A percentile compares a stretch with the other conserved stretches of the same genome.
phyloP scores from a whole-genome alignment of 2,329 filamentous ascomycete genomes.

The Xylaria sp. region DNA sequence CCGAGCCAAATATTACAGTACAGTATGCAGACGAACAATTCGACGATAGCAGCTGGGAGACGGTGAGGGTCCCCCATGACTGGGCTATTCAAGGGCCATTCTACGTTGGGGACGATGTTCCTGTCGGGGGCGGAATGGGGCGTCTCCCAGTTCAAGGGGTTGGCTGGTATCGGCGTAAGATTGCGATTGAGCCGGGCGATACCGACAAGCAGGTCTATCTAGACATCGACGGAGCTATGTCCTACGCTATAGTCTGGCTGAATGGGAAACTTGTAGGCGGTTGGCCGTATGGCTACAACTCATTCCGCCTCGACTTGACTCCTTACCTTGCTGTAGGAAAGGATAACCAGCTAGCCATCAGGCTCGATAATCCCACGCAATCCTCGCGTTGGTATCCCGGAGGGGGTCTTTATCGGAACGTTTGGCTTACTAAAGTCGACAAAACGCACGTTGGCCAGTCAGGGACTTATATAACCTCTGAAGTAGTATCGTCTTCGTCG shows the following conservation, averaged over 20 bases:
- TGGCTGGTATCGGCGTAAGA: constrained; percentile 59
- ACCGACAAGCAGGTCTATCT: constrained; percentile 41
- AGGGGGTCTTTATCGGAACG: constrained; percentile 63
- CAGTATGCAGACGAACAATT: constrained; percentile 46
- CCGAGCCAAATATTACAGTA: constrained; percentile 44
- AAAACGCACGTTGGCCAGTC: constrained; percentile 60
- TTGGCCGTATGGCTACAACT: constrained; percentile 63
- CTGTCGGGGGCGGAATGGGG: constrained; percentile 54
- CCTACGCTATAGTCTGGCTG: constrained; percentile 62
- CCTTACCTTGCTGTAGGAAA: constrained; percentile 51
- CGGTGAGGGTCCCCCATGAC: constrained; percentile 55
- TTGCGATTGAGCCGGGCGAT: constrained; percentile 44
- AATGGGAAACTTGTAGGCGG: constrained; percentile 62
- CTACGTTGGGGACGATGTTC: constrained; percentile 44
- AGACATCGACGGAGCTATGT: constrained; percentile 62
- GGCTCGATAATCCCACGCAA: constrained; percentile 60
- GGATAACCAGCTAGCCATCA: constrained; percentile 60
- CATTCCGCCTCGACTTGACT: constrained; percentile 62
- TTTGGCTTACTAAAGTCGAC: constrained; percentile 64
- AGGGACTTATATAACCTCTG: constrained; percentile 61
- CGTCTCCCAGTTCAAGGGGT: constrained; percentile 62
- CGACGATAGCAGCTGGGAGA: constrained; percentile 51
- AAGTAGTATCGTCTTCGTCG: constrained; percentile 55
- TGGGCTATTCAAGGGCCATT: constrained; percentile 59
- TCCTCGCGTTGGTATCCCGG: constrained; percentile 66